Base-by-base conservation (phyloP, 176 grass and related monocot genomes). In the Triticum turgidum region DNA sequence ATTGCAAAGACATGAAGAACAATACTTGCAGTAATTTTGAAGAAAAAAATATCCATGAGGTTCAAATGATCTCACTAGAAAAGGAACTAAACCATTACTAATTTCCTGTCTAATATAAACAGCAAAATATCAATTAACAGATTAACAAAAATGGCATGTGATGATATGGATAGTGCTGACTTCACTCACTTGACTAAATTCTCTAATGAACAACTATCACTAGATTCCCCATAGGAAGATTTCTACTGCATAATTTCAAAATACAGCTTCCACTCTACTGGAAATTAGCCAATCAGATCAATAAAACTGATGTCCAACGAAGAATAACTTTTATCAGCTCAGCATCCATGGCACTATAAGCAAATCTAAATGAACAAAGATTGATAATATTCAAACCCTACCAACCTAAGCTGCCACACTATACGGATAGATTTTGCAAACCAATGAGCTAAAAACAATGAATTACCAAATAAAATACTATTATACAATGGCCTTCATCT, bases 1-100 rank as follows among this genome's bases (percentile, higher is more conserved):
- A 72, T 47, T 64, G 51, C 65, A 54, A 91, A 59, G 18, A 14
- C 29, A 71, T 42, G 38, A 85, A 84, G 52, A 84, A 61, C 47
- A 75, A 73, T 25, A 83, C 68, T 84, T 80, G 7, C 34, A 27
- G 11, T 24, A 33, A 22, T 18, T 41, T 32, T 52, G 67, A 65
- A 51, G 11, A 52, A 59, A 85, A 85, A 74, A 27, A 14, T 33
- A 59, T 18, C 34, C 65, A 76, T 39, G 9, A 82, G 4, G 75
- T 76, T 65, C 69, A 18, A 76, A 67, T 37, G 2, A 67, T 45
- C 18, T 34, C 25, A 85, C 56, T 68, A 1, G 47, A 39, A 47
- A 82, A 62, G 49, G 44, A n/a, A n/a, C 21, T 58, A 58, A 58
- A 58, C 54, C 17, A 82, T 76, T 13, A 6, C 67, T 82, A 44